Percentiles rank a stretch among this genome's conserved stretches.
Conservation (phyloP, 768 basidiomycete genomes). For the Mrakia hoshinonis region DNA sequence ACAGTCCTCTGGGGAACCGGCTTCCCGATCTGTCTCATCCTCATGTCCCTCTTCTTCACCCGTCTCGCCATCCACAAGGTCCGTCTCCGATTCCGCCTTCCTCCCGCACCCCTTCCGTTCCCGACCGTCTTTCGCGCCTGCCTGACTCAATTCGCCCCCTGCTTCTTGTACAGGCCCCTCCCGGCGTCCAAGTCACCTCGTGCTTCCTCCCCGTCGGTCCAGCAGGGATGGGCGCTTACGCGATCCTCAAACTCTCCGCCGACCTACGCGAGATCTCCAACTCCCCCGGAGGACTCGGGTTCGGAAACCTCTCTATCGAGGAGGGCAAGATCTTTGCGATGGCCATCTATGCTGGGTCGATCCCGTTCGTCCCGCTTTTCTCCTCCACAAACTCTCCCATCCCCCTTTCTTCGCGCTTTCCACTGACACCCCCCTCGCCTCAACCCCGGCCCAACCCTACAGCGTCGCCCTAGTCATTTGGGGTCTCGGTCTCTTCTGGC, state of each 20-base stretch:
- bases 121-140: not conserved
- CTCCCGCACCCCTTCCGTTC: not conserved
- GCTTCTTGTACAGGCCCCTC: not conserved
- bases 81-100: not conserved
- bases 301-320: constrained; percentile 12
- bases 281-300: not conserved
- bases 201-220: constrained; percentile 69
- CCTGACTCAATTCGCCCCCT: not conserved
- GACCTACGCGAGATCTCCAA: not conserved
- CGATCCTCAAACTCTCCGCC: constrained; percentile 31
- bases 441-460: no score
- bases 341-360: constrained; percentile 28
- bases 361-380: constrained; percentile 25
- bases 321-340: constrained; percentile 28
- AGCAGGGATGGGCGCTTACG: constrained; percentile 53
- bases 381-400: not conserved
- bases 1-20: constrained; percentile 41
- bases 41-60: constrained; percentile 28
- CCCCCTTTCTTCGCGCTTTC: not conserved
- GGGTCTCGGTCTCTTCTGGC: constrained; percentile 39
- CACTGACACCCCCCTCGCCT: not conserved
- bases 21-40: constrained; percentile 27
- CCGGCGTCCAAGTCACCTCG: constrained; percentile 48
- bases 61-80: constrained; percentile 28
- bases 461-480: constrained; percentile 36